Percentiles rank a stretch among this genome's conserved stretches.
Evolutionary conservation across 805 yeast species (phyloP).

Genomic region (Saccharomycopsis fibuligera): DNA sequence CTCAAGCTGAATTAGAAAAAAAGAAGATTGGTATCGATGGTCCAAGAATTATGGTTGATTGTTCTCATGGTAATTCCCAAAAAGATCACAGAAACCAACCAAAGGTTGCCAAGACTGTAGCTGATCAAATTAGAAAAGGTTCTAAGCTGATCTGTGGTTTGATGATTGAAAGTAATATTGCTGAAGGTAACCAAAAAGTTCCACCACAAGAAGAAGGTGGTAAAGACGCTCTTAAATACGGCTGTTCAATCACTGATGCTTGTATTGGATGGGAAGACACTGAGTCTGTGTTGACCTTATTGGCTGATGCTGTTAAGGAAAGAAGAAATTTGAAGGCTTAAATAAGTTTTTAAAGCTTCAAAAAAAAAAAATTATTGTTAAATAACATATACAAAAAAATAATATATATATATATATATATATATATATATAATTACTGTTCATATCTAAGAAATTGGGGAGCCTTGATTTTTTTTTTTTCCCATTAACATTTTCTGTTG

Average conservation of each 20-base stretch:
- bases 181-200: slow-evolving; percentile 85
- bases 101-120: slow-evolving; percentile 74
- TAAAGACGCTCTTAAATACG: slow-evolving; percentile 67
- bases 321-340: slow-evolving; percentile 35
- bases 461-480: too few relatives aligned
- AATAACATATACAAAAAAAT: too few relatives aligned
- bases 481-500: not conserved
- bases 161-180: slow-evolving; percentile 90
- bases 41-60: slow-evolving; percentile 83
- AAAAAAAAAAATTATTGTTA: too few relatives aligned
- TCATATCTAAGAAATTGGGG: too few relatives aligned
- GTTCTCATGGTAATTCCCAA: slow-evolving; percentile 95
- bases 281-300: slow-evolving; percentile 65
- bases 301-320: slow-evolving; percentile 75
- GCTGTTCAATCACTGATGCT: slow-evolving; percentile 95
- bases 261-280: slow-evolving; percentile 93
- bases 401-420: not conserved
- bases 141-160: slow-evolving; percentile 80
- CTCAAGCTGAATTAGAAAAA: slow-evolving; percentile 51
- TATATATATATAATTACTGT: not conserved
- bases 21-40: slow-evolving; percentile 32
- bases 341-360: not conserved
- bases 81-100: slow-evolving; percentile 96
- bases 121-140: slow-evolving; percentile 76
- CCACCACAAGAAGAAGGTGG: slow-evolving; percentile 50